Conservation (phyloP, 208 protist genomes). For the Angomonas deanei region DNA sequence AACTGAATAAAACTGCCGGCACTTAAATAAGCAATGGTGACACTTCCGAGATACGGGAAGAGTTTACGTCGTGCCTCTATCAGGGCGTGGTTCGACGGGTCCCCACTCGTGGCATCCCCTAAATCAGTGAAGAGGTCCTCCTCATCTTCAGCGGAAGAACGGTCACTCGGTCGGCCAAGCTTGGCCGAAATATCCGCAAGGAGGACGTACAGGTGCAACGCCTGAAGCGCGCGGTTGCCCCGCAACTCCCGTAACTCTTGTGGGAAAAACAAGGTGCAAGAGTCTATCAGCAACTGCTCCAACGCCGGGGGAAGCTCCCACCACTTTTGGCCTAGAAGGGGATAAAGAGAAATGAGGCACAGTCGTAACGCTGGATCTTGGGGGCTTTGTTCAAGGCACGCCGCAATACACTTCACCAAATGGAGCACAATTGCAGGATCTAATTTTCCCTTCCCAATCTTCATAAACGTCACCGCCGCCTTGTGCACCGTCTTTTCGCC, state of each 20-base stretch:
- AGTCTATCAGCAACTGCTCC: background rate
- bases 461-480: slow-evolving; percentile 46
- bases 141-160: no score
- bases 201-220: slow-evolving; percentile 2
- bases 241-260: background rate
- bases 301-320: background rate
- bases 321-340: slow-evolving; percentile 13
- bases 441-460: slow-evolving; percentile 21
- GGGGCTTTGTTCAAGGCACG: background rate
- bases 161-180: background rate
- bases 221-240: slow-evolving; percentile 3
- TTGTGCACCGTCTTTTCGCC: slow-evolving; percentile 32
- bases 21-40: background rate
- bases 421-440: background rate
- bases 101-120: no score
- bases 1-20: slow-evolving; percentile 5
- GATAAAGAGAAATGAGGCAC: slow-evolving; percentile 45
- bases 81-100: no score
- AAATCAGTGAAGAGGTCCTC: no score
- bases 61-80: no score
- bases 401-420: background rate
- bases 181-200: background rate
- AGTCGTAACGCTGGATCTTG: slow-evolving; percentile 32
- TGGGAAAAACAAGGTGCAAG: background rate
- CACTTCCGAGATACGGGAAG: background rate